phyloP scores from a whole-genome alignment of 2,329 filamentous ascomycete genomes.

The Neurospora sp. region DNA sequence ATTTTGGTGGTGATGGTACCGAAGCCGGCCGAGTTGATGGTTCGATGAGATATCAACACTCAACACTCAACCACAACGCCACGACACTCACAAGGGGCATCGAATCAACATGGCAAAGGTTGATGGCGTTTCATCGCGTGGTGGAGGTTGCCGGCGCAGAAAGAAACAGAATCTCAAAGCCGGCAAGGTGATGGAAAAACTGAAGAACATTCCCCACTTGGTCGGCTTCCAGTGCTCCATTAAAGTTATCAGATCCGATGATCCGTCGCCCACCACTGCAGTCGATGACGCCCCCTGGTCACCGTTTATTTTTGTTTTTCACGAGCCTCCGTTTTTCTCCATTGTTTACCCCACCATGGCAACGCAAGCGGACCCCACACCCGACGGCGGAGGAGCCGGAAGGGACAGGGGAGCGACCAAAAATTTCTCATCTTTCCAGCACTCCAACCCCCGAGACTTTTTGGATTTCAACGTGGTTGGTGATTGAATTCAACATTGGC shows the following conservation, averaged over 20 bases:
- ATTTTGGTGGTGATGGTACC: not conserved
- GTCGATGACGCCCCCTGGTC: not conserved
- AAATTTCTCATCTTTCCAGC: not conserved
- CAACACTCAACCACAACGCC: not conserved
- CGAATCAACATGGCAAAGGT: not conserved
- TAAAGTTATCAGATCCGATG: constrained; percentile 9
- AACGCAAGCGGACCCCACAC: not conserved
- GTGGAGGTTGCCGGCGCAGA: not conserved
- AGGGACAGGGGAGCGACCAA: not conserved
- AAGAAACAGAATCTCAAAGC: not conserved
- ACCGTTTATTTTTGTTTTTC: not conserved
- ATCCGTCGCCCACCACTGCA: not conserved
- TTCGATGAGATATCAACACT: not conserved
- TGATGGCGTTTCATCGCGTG: not conserved
- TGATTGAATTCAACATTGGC: not conserved
- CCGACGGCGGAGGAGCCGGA: not conserved
- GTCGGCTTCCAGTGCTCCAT: not conserved
- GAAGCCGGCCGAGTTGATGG: not conserved
- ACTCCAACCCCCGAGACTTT: not conserved
- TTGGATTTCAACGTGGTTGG: not conserved
- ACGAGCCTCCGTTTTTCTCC: not conserved
- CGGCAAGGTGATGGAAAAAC: not conserved
- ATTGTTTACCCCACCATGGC: not conserved
- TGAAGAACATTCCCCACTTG: not conserved
- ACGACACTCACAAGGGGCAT: not conserved